These are phyloP conservation scores for Chernovozyma sophiae-reginae DNA, from an alignment of 1,139 yeast species.

Conservation along the genomic window DNA sequence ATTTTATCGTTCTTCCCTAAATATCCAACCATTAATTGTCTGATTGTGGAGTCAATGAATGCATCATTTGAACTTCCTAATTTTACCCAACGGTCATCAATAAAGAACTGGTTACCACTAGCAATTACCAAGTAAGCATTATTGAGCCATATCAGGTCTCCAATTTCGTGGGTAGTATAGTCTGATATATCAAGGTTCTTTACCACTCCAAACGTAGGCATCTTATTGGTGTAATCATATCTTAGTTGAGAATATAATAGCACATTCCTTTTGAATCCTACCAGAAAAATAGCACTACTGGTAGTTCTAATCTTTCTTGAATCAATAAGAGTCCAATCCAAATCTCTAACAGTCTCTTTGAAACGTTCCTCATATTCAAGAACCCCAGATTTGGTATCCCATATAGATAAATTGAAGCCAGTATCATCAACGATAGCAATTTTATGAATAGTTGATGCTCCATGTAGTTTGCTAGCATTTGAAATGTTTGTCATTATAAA, in stretches of 20 bases:
- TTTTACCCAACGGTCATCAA: constrained; percentile 62
- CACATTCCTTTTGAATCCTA: constrained; percentile 66
- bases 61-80: constrained; percentile 24
- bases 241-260: constrained; percentile 75
- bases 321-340: constrained; percentile 79
- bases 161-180: constrained; percentile 76
- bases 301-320: constrained; percentile 27
- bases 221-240: constrained; percentile 79
- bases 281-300: constrained; percentile 66
- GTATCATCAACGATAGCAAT: constrained; percentile 63
- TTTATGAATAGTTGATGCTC: constrained; percentile 65
- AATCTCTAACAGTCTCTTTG: constrained; percentile 47
- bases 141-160: constrained; percentile 83
- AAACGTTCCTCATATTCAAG: constrained; percentile 58
- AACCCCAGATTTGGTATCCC: constrained; percentile 70
- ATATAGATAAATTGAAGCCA: constrained; percentile 54
- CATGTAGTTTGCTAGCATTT: constrained; percentile 55
- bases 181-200: constrained; percentile 67
- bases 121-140: constrained; percentile 80
- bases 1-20: constrained; percentile 30
- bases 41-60: constrained; percentile 31
- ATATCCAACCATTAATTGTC: constrained; percentile 50
- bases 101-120: constrained; percentile 83
- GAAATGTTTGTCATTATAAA: constrained; percentile 52
- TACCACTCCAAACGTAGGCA: constrained; percentile 75